Percentiles rank a stretch among this genome's conserved stretches.
Conservation (phyloP, 108 stramenopile species). For the Cylindrotheca fusiformis region DNA sequence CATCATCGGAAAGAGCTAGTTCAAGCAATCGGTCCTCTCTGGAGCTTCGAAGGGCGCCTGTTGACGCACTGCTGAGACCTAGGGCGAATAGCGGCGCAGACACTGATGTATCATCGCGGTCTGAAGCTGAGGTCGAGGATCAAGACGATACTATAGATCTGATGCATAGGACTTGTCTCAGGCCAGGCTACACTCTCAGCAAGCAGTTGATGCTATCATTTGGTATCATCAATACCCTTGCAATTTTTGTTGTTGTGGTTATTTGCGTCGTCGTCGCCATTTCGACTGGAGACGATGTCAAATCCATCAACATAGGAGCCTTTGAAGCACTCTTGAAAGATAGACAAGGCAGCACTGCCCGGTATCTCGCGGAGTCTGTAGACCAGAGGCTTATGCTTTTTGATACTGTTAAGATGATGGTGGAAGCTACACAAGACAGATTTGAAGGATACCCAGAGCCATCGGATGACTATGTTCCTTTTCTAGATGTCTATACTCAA, state of each 20-base stretch:
- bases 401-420: conserved; percentile 22
- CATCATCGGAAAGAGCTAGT: too few species aligned
- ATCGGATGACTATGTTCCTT: conserved; percentile 42
- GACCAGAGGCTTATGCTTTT: conserved; percentile 4
- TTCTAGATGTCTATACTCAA: conserved; percentile 26
- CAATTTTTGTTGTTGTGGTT: conserved; percentile 32
- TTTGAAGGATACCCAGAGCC: conserved; percentile 43
- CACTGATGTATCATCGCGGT: background rate
- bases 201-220: conserved; percentile 55
- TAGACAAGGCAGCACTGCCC: conserved; percentile 12
- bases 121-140: background rate
- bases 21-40: conserved; percentile 16
- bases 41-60: conserved; percentile 21
- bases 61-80: conserved; percentile 14
- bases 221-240: conserved; percentile 31
- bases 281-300: conserved; percentile 26
- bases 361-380: conserved; percentile 37
- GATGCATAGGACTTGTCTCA: conserved; percentile 16
- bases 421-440: conserved; percentile 44
- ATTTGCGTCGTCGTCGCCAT: conserved; percentile 27
- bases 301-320: conserved; percentile 4
- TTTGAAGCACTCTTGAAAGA: conserved; percentile 15
- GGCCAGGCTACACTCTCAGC: conserved; percentile 32
- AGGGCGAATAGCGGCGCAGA: background rate
- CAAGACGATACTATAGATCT: background rate